Conservation (phyloP, 2,329 filamentous ascomycete genomes). For the Knufia petricola region DNA sequence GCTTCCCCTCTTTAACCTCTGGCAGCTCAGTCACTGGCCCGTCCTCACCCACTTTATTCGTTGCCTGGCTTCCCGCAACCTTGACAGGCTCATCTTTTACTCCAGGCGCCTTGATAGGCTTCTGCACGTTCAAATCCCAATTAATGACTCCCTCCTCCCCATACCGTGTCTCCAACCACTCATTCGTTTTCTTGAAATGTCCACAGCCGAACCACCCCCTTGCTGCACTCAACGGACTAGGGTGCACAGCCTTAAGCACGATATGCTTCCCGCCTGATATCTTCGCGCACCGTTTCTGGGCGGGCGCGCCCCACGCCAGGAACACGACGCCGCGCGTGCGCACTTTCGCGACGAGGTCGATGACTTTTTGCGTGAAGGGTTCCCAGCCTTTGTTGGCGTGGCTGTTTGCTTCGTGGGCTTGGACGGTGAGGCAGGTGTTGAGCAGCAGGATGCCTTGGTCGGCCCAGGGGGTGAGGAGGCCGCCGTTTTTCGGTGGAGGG, state of each 20-base stretch:
- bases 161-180: slow-evolving; percentile 72
- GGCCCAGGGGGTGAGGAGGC: slow-evolving; percentile 86
- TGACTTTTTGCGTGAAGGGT: slow-evolving; percentile 78
- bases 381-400: slow-evolving; percentile 89
- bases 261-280: slow-evolving; percentile 60
- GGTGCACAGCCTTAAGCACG: slow-evolving; percentile 79
- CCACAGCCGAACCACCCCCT: slow-evolving; percentile 74
- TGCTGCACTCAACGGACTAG: slow-evolving; percentile 78
- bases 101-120: slow-evolving; percentile 15
- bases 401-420: slow-evolving; percentile 75
- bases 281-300: slow-evolving; percentile 65
- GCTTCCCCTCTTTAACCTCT: slow-evolving; percentile 10
- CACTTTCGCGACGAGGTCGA: slow-evolving; percentile 73
- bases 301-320: slow-evolving; percentile 83
- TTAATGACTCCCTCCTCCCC: slow-evolving; percentile 73
- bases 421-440: slow-evolving; percentile 90
- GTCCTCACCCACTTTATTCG: slow-evolving; percentile 8
- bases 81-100: slow-evolving; percentile 11
- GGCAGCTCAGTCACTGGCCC: slow-evolving; percentile 2
- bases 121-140: slow-evolving; percentile 55
- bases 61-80: slow-evolving; percentile 11
- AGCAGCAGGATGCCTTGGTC: slow-evolving; percentile 85
- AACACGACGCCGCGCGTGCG: slow-evolving; percentile 80
- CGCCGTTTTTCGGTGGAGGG: slow-evolving; percentile 64
- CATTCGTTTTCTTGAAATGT: slow-evolving; percentile 73